A percentile compares a stretch with the other conserved stretches of the same genome.
Evolutionary conservation across 176 grass and related monocot genomes (phyloP).

Genomic region (Alloteropsis semialata): DNA sequence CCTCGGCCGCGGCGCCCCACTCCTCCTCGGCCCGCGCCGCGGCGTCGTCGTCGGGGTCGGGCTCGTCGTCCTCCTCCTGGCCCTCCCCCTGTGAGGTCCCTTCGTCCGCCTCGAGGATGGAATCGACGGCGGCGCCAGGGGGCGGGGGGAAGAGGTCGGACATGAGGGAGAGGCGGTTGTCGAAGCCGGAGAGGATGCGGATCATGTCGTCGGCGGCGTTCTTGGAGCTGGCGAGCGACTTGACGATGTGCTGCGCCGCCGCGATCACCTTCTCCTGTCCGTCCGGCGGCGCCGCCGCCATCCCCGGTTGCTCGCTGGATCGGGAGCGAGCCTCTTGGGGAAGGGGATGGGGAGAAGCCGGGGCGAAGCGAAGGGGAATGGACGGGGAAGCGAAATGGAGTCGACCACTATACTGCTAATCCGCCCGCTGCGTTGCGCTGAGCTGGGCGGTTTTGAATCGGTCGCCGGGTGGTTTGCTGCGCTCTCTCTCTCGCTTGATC

Average conservation of each 20-base stretch:
- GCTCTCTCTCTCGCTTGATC: not conserved
- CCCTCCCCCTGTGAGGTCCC: not conserved
- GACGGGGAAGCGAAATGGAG: constrained; percentile 2
- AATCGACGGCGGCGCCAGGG: not conserved
- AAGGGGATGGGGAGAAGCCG: not conserved
- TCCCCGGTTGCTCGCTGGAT: constrained; percentile 2
- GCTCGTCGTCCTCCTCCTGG: not conserved
- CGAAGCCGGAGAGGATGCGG: constrained; percentile 86
- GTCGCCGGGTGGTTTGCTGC: constrained; percentile 26
- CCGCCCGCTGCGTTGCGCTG: not conserved
- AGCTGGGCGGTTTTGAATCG: constrained; percentile 26
- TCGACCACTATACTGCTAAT: not conserved
- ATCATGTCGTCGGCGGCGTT: constrained; percentile 98
- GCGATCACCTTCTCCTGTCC: constrained; percentile 88
- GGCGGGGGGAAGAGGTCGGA: constrained; percentile 60
- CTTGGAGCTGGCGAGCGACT: constrained; percentile 79
- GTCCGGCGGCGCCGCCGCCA: constrained; percentile 59
- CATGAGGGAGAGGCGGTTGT: constrained; percentile 67
- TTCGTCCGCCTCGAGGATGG: constrained; percentile 29
- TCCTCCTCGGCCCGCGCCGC: constrained; percentile 30
- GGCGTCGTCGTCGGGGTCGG: constrained; percentile 21
- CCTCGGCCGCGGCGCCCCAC: constrained; percentile 22
- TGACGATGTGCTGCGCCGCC: constrained; percentile 79
- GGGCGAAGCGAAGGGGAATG: too few species aligned
- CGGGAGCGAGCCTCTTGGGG: not conserved